A percentile compares a stretch with the other conserved stretches of the same genome.
Evolutionary conservation across 2,329 filamentous ascomycete genomes (phyloP).

Genomic region (Fusarium falciforme): DNA sequence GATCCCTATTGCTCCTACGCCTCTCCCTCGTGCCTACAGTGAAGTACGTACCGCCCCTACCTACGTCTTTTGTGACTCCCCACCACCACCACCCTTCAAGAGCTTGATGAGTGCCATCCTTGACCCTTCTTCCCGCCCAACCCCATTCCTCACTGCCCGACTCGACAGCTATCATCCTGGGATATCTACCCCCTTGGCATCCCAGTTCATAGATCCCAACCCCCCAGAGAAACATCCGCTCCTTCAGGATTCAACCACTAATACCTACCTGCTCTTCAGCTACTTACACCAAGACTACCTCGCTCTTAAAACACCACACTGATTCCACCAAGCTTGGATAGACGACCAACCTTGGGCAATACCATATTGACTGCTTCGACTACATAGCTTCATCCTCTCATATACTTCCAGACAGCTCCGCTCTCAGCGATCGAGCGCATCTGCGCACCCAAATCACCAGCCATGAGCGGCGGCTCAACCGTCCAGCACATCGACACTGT

Average conservation of each 20-base stretch:
- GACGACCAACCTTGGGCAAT: not conserved
- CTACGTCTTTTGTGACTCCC: constrained; percentile 26
- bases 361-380: not conserved
- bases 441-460: constrained; percentile 30
- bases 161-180: not conserved
- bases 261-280: constrained; percentile 13
- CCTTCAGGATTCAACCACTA: constrained; percentile 4
- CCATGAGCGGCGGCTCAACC: constrained; percentile 48
- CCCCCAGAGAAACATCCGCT: not conserved
- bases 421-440: constrained; percentile 7
- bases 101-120: constrained; percentile 18
- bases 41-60: not conserved
- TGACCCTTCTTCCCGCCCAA: constrained; percentile 26
- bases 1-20: constrained; percentile 19
- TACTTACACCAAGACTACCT: not conserved
- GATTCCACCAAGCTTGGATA: not conserved
- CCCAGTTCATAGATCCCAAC: constrained; percentile 2
- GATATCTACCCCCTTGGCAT: constrained; percentile 14
- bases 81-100: constrained; percentile 15
- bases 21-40: constrained; percentile 26
- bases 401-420: not conserved
- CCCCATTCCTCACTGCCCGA: constrained; percentile 5
- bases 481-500: constrained; percentile 64
- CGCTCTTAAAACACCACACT: not conserved
- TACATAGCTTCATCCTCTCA: not conserved